These are phyloP conservation scores for Sclerotiophoma versabilis DNA, from an alignment of 2,329 filamentous ascomycete species.

Conservation along the genomic window DNA sequence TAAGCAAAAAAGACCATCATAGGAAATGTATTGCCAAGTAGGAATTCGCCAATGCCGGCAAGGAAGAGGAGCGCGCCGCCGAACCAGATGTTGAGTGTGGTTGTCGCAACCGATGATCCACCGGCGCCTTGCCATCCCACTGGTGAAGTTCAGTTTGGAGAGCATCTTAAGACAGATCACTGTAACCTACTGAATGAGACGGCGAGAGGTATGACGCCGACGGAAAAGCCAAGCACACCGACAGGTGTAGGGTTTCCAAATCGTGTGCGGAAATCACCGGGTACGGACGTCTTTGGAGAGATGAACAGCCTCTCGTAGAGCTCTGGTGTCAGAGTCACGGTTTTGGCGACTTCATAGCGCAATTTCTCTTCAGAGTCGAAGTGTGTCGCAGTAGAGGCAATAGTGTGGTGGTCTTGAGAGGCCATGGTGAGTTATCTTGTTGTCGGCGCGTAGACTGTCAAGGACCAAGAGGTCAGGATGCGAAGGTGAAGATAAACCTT, in stretches of 20 bases:
- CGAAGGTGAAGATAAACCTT: background rate
- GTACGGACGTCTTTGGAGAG: conserved; percentile 15
- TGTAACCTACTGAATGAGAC: conserved; percentile 19
- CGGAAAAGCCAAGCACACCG: conserved; percentile 24
- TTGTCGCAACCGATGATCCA: conserved; percentile 20
- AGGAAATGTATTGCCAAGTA: conserved; percentile 23
- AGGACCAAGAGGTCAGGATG: background rate
- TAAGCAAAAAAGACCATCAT: conserved; percentile 29
- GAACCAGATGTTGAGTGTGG: conserved; percentile 22
- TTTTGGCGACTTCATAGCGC: conserved; percentile 23
- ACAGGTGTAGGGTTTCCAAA: conserved; percentile 26
- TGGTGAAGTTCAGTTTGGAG: background rate
- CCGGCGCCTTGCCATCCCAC: conserved; percentile 26
- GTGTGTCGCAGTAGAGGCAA: conserved; percentile 13
- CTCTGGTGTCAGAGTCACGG: conserved; percentile 23
- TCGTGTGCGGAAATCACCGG: conserved; percentile 15
- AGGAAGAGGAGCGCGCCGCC: conserved; percentile 21
- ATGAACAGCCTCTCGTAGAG: conserved; percentile 26
- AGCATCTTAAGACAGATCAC: too few species aligned
- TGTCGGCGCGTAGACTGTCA: background rate
- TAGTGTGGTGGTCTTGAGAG: conserved; percentile 12
- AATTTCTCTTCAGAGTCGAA: conserved; percentile 24
- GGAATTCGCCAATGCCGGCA: conserved; percentile 24
- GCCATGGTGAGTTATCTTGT: conserved; percentile 3
- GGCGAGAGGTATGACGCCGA: conserved; percentile 20